phyloP scores from a whole-genome alignment of 371 early-diverging fungal species.

The Mycotypha africana region DNA sequence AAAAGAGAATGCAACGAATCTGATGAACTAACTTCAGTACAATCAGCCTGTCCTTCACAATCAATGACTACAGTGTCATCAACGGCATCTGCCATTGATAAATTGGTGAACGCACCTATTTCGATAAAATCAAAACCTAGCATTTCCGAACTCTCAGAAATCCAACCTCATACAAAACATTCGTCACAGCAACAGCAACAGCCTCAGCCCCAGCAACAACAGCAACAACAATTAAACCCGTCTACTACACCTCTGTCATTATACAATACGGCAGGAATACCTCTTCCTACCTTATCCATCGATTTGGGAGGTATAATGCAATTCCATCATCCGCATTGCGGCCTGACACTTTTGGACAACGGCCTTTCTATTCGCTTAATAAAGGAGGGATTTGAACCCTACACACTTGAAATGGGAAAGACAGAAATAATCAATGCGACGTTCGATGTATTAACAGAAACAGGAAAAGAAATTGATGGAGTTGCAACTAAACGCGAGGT shows the following conservation, averaged over 20 bases:
- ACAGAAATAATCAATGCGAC: conserved; percentile 34
- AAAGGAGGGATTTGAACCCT: conserved; percentile 38
- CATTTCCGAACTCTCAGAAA: background rate
- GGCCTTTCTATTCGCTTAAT: conserved; percentile 48
- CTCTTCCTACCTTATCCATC: conserved; percentile 56
- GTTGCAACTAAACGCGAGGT: conserved; percentile 32
- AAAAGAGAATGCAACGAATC: too few species aligned
- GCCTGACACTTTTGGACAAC: conserved; percentile 45
- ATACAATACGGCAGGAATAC: conserved; percentile 35
- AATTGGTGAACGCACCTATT: too few species aligned
- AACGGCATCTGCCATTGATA: too few species aligned
- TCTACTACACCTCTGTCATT: conserved; percentile 19
- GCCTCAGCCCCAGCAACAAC: conserved; percentile 10
- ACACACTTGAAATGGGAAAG: conserved; percentile 45
- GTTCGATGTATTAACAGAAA: conserved; percentile 41
- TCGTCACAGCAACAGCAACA: background rate
- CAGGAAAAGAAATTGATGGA: conserved; percentile 1
- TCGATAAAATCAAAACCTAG: too few species aligned
- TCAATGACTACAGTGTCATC: too few species aligned
- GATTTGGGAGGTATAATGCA: conserved; percentile 39
- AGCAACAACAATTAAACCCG: too few species aligned
- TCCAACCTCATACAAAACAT: background rate
- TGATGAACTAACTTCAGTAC: too few species aligned
- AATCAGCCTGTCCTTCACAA: too few species aligned
- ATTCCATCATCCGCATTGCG: conserved; percentile 58